phyloP scores from a whole-genome alignment of 1,284 basidiomycete genomes.

The Vanrija humicola region DNA sequence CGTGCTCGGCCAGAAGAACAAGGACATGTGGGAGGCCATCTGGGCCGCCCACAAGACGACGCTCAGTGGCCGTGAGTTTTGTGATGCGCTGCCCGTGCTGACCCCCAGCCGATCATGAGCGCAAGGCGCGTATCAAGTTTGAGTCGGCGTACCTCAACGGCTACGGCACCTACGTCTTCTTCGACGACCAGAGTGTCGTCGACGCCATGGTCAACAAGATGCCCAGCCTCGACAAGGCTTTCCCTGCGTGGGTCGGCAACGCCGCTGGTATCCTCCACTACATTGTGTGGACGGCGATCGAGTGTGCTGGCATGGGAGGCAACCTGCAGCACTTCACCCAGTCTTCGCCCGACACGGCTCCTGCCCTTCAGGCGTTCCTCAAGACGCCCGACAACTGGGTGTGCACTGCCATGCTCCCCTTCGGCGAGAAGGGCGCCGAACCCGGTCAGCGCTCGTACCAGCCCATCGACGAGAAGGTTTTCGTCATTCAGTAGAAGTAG shows the following conservation, averaged over 20 bases:
- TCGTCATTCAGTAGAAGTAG: neutral
- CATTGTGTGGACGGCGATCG: conserved; percentile 52
- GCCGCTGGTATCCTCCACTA: conserved; percentile 47
- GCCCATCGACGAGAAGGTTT: conserved; percentile 35
- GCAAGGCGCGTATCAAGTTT: neutral
- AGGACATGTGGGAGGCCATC: conserved; percentile 50
- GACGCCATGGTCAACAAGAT: conserved; percentile 46
- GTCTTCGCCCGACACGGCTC: conserved; percentile 26
- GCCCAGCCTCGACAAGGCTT: conserved; percentile 35
- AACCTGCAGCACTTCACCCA: conserved; percentile 48
- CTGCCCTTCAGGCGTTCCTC: conserved; percentile 38
- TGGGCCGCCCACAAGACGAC: conserved; percentile 6
- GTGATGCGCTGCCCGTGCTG: neutral
- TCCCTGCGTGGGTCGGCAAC: conserved; percentile 34
- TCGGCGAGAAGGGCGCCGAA: conserved; percentile 45
- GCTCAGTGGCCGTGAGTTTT: neutral
- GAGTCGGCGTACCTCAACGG: conserved; percentile 42
- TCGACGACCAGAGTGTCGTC: conserved; percentile 48
- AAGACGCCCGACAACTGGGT: conserved; percentile 47
- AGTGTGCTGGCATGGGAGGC: conserved; percentile 51
- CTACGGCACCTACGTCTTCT: conserved; percentile 53
- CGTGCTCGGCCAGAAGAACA: conserved; percentile 47
- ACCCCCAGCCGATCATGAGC: conserved; percentile 3
- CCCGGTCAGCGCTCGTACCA: conserved; percentile 29
- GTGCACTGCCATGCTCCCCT: conserved; percentile 51